A percentile compares a stretch with the other conserved stretches of the same genome.
Conservation (phyloP, 257 asterid species). For the Solanum etuberosum region DNA sequence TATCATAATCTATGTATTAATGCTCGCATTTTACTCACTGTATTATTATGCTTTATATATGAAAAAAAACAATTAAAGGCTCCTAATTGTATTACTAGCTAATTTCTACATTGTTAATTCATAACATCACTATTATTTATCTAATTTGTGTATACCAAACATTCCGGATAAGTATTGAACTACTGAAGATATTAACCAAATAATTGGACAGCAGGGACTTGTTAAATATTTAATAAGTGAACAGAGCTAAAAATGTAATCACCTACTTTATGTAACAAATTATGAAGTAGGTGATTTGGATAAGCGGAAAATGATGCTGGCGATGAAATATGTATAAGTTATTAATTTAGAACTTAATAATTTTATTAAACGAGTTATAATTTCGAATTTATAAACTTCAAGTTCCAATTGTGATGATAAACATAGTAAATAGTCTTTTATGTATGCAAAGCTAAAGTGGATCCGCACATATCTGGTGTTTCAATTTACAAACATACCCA, state of each 20-base stretch:
- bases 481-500: neutral
- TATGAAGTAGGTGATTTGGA: neutral
- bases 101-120: neutral
- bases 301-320: neutral
- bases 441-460: neutral
- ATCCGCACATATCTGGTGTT: neutral
- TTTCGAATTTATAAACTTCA: neutral
- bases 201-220: neutral
- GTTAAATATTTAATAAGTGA: neutral
- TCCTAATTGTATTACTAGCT: neutral
- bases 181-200: neutral
- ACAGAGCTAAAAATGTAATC: neutral
- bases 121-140: neutral
- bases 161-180: neutral
- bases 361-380: neutral
- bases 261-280: neutral
- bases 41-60: neutral
- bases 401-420: accelerated
- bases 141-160: neutral
- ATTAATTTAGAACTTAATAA: neutral
- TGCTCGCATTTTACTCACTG: neutral
- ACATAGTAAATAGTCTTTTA: neutral
- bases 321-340: neutral
- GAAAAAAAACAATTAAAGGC: neutral
- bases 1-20: neutral